Evolutionary conservation across 345 rosid species (phyloP), one percentile per base, ranked within the genome.

Genomic region (Carallia brachiata): DNA sequence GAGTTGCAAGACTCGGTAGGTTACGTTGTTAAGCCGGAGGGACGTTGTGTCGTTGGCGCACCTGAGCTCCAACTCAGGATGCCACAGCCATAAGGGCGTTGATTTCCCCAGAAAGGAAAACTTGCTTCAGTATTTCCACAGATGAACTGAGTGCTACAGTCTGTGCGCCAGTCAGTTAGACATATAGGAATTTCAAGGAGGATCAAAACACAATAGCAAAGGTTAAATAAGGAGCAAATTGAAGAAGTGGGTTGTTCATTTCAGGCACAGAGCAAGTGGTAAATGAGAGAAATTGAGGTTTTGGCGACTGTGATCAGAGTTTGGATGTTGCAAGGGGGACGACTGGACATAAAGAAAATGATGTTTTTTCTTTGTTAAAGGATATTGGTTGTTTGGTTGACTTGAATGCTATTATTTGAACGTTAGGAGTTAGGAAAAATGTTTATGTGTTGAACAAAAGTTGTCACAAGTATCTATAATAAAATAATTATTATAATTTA

Each of bases 51-150:
- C 30, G 7, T 15, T 1, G 2, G 47, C 16, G 5, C 90, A 84
- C 6, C 4, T 2, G 47, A 88, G 86, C 73, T 70, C 13, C 15
- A 86, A 56, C 1, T 0, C 58, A 7, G 73, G 86, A 66, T 67
- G 2, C 89, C 90, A 23, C 93, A 86, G 27, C 0, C 0, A 0
- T 0, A 0, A 0, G 19, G 34, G 6, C 78, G 65, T 3, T 0
- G 39, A 3, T 23, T 60, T 68, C 89, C 88, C 55, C 71, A 75
- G 68, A 88, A 88, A 36, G 90, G 93, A 69, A 54, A 86, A 4
- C 65, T 63, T 0, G 70, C 75, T 0, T 50, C 16, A 54, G 83
- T 1, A 0, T 28, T 15, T 37, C 86, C 85, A 27, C 90, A 88
- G 31, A 5, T 7, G 62, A 78, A 84, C 31, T 7, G 6, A 5